Percentiles rank a stretch among this genome's conserved stretches.
Evolutionary conservation across 2,329 filamentous ascomycete genomes (phyloP).

Genomic region (Fusarium veterinarium): DNA sequence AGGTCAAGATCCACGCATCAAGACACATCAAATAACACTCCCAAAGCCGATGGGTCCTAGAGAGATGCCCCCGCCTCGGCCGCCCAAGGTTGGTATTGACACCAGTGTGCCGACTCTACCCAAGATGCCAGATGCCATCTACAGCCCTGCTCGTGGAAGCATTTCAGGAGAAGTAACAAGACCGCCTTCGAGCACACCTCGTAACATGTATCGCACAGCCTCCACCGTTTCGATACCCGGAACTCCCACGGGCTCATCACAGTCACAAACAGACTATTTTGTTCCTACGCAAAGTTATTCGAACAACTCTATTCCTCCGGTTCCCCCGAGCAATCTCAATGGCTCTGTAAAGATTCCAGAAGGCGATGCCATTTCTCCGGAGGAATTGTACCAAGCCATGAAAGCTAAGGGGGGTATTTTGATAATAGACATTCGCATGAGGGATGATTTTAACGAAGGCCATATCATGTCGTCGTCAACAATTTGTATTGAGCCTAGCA

Average conservation of each 20-base stretch:
- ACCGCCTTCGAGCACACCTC: constrained; percentile 72
- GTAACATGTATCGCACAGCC: constrained; percentile 71
- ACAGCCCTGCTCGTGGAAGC: constrained; percentile 80
- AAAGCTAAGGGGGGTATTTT: constrained; percentile 71
- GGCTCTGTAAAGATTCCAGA: constrained; percentile 62
- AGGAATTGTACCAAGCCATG: constrained; percentile 78
- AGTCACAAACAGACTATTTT: constrained; percentile 50
- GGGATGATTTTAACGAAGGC: constrained; percentile 85
- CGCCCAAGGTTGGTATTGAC: constrained; percentile 60
- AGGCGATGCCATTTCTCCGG: constrained; percentile 70
- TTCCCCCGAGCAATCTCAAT: constrained; percentile 55
- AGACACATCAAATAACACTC: constrained; percentile 59
- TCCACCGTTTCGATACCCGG: constrained; percentile 58
- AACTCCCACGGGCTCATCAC: constrained; percentile 44
- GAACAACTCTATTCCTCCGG: constrained; percentile 45
- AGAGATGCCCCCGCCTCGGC: constrained; percentile 62
- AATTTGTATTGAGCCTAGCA: constrained; percentile 87
- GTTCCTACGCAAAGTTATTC: constrained; percentile 44
- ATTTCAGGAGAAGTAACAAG: constrained; percentile 73
- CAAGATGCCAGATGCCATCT: constrained; percentile 79
- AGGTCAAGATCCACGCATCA: constrained; percentile 65
- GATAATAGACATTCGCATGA: constrained; percentile 85
- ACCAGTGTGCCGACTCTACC: constrained; percentile 69
- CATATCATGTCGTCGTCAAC: constrained; percentile 87
- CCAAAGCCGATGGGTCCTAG: constrained; percentile 59